phyloP scores from a whole-genome alignment of 306 rosid genomes.

The Senna tora region DNA sequence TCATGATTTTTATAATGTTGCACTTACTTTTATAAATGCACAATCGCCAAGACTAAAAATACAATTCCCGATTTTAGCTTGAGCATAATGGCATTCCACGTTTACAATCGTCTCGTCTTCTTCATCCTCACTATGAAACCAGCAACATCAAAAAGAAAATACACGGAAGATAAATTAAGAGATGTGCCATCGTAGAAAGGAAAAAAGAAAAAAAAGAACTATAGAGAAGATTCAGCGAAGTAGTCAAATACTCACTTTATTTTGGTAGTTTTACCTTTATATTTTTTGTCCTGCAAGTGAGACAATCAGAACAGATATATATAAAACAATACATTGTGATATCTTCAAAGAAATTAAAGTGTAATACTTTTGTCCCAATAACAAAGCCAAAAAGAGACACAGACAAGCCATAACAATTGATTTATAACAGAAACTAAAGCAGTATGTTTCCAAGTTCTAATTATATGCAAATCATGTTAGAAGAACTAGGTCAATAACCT shows the following conservation, averaged over 20 bases:
- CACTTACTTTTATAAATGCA: slow-evolving; percentile 73
- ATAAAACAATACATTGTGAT: not conserved
- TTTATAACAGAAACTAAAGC: too few species aligned
- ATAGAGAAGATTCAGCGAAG: slow-evolving; percentile 3
- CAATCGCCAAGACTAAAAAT: slow-evolving; percentile 81
- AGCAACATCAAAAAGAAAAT: slow-evolving; percentile 22
- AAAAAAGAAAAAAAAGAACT: not conserved
- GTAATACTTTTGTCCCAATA: not conserved
- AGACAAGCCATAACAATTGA: not conserved
- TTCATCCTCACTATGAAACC: slow-evolving; percentile 64
- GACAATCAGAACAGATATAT: slow-evolving; percentile 32
- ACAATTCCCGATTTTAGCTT: slow-evolving; percentile 57
- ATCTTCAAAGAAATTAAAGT: slow-evolving; percentile 22
- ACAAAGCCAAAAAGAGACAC: not conserved
- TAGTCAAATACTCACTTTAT: slow-evolving; percentile 59
- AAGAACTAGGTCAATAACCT: slow-evolving; percentile 54
- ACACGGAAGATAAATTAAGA: slow-evolving; percentile 24
- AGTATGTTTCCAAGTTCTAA: not conserved
- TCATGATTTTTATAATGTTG: not conserved
- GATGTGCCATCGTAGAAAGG: slow-evolving; percentile 18
- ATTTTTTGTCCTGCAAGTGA: slow-evolving; percentile 65
- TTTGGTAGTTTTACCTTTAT: slow-evolving; percentile 42
- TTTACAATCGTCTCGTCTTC: slow-evolving; percentile 73
- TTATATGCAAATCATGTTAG: slow-evolving; percentile 26
- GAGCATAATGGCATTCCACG: slow-evolving; percentile 85